phyloP scores from a whole-genome alignment of 2,329 filamentous ascomycete species.

The Colletotrichum sp. region DNA sequence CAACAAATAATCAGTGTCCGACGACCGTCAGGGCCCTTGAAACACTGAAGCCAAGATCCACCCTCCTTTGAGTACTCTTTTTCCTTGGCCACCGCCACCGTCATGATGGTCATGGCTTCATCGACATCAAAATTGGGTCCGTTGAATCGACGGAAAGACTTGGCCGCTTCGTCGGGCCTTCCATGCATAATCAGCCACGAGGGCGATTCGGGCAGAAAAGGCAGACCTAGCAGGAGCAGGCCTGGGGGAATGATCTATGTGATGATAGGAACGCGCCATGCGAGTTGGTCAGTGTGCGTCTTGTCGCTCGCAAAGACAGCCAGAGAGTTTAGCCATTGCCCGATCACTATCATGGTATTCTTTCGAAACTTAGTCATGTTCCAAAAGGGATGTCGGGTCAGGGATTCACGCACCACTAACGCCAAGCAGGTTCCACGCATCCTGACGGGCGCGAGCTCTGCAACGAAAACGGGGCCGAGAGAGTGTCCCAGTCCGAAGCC shows the following conservation, averaged over 20 bases:
- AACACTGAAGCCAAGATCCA: conserved; percentile 29
- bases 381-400: neutral
- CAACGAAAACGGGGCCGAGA: conserved; percentile 34
- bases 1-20: conserved; percentile 32
- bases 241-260: conserved; percentile 30
- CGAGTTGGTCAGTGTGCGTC: conserved; percentile 23
- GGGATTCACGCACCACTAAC: conserved; percentile 18
- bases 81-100: conserved; percentile 25
- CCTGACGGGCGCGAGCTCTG: conserved; percentile 33
- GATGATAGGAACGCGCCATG: conserved; percentile 33
- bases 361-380: neutral
- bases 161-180: conserved; percentile 19
- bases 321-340: conserved; percentile 23
- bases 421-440: conserved; percentile 32
- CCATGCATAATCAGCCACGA: conserved; percentile 24
- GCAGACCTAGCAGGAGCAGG: conserved; percentile 24
- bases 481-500: conserved; percentile 34
- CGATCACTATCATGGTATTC: conserved; percentile 36
- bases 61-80: conserved; percentile 23
- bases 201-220: conserved; percentile 24
- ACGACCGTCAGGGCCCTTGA: conserved; percentile 28
- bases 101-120: conserved; percentile 21
- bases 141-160: conserved; percentile 27
- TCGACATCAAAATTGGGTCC: conserved; percentile 28
- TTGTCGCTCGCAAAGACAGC: conserved; percentile 10